A percentile compares a stretch with the other conserved stretches of the same genome.
phyloP scores from a whole-genome alignment of 208 protist species.

The Trichomonas vaginalis region DNA sequence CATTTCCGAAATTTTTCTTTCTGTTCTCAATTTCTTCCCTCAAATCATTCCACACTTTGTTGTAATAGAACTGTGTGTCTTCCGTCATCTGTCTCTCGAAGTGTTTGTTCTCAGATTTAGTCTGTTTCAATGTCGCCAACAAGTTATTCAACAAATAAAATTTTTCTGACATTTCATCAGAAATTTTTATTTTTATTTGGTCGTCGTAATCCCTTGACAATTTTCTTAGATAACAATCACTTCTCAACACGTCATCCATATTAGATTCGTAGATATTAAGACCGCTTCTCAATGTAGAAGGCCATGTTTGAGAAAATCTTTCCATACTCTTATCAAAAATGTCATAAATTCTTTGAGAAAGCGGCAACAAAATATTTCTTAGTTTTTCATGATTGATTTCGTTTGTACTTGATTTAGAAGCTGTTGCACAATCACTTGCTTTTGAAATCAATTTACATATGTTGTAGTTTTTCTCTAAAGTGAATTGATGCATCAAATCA shows the following conservation, averaged over 20 bases:
- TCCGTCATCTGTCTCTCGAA: background rate
- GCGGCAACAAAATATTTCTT: background rate
- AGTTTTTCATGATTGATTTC: background rate
- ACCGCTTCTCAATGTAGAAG: background rate
- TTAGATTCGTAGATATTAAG: background rate
- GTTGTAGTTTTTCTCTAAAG: background rate
- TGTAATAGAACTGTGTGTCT: background rate
- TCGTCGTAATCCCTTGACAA: background rate
- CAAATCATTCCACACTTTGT: background rate
- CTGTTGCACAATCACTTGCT: background rate
- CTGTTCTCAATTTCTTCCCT: background rate
- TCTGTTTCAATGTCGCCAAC: background rate
- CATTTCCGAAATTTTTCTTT: background rate
- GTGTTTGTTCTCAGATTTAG: background rate
- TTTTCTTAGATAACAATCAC: background rate
- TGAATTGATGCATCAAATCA: background rate
- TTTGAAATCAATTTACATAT: background rate
- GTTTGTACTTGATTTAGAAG: background rate
- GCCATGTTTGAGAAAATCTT: background rate
- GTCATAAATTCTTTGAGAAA: background rate
- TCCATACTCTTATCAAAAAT: background rate
- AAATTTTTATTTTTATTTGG: background rate
- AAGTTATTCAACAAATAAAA: background rate
- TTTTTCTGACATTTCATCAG: background rate
- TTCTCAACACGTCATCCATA: background rate